A percentile compares a stretch with the other conserved stretches of the same genome.
Evolutionary conservation across 805 yeast genomes (phyloP).

Genomic region (Yarrowia bubula): DNA sequence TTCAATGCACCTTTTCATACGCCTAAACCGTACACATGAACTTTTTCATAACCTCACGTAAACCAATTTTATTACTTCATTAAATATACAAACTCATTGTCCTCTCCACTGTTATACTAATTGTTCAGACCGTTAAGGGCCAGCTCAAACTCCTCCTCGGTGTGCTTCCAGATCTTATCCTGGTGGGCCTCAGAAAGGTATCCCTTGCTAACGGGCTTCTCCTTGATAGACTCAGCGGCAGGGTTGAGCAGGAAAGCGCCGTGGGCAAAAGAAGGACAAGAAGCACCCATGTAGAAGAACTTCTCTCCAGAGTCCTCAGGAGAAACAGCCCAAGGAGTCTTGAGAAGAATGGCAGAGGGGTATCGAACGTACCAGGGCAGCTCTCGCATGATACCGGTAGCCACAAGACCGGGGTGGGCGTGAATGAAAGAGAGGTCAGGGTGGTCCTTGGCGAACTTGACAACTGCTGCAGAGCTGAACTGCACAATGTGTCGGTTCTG

Average conservation of each 20-base stretch:
- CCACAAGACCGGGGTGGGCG: conserved; percentile 35
- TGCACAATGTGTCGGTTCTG: conserved; percentile 29
- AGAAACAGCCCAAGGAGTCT: conserved; percentile 24
- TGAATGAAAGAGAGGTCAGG: conserved; percentile 34
- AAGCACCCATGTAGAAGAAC: conserved; percentile 31
- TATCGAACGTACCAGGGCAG: conserved; percentile 32
- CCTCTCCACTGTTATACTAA: background rate
- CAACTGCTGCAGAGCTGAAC: conserved; percentile 32
- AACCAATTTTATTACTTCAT: background rate
- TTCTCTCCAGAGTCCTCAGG: conserved; percentile 33
- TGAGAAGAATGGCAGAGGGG: conserved; percentile 15
- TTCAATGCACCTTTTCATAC: too few species aligned
- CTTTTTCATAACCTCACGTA: too few species aligned
- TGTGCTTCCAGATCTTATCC: conserved; percentile 35
- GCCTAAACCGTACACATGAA: too few species aligned
- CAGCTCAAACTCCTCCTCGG: conserved; percentile 31
- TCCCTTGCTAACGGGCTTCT: conserved; percentile 27
- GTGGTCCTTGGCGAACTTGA: conserved; percentile 31
- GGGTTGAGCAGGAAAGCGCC: conserved; percentile 32
- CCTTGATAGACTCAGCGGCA: conserved; percentile 23
- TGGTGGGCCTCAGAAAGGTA: conserved; percentile 30
- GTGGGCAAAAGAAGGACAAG: conserved; percentile 29
- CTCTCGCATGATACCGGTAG: conserved; percentile 31
- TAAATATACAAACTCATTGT: background rate
- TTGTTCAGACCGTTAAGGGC: conserved; percentile 28